phyloP scores from a whole-genome alignment of 495 filamentous ascomycete species.

The Amorphotheca resinae region DNA sequence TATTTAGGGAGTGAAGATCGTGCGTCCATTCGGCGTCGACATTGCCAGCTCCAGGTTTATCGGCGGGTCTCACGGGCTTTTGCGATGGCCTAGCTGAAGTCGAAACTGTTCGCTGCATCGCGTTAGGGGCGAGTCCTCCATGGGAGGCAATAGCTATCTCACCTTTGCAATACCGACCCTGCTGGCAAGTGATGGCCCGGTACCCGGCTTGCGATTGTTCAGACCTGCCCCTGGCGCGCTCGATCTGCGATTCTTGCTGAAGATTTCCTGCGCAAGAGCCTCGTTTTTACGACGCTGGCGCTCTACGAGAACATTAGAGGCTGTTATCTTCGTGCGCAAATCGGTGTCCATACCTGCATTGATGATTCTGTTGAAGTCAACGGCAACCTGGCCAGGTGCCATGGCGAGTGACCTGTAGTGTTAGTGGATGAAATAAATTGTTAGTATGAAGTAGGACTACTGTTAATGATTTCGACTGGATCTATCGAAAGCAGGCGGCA shows the following conservation, averaged over 20 bases:
- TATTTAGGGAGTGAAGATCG: slow-evolving; percentile 34
- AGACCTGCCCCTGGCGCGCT: slow-evolving; percentile 41
- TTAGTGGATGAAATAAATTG: slow-evolving; percentile 8
- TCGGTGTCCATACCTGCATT: slow-evolving; percentile 11
- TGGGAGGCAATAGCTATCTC: not conserved
- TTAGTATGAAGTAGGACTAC: no score
- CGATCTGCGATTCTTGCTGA: slow-evolving; percentile 49
- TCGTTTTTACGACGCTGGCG: slow-evolving; percentile 60
- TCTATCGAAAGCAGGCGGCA: no score
- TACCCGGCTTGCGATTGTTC: slow-evolving; percentile 29
- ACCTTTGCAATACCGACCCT: slow-evolving; percentile 34
- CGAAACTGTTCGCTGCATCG: slow-evolving; percentile 30
- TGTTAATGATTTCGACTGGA: no score
- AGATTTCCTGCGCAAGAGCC: slow-evolving; percentile 56
- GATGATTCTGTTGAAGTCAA: slow-evolving; percentile 19
- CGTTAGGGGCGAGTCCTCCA: slow-evolving; percentile 10
- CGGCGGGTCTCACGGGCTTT: slow-evolving; percentile 28
- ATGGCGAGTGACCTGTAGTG: slow-evolving; percentile 6
- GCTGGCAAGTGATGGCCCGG: slow-evolving; percentile 50
- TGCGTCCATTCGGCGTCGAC: slow-evolving; percentile 46
- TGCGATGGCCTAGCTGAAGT: slow-evolving; percentile 20
- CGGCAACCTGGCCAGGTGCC: slow-evolving; percentile 16
- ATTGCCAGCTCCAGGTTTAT: slow-evolving; percentile 26
- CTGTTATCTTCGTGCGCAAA: not conserved
- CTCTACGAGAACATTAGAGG: slow-evolving; percentile 29